Conservation (phyloP, 2,329 filamentous ascomycete genomes). For the Talaromyces sp. region DNA sequence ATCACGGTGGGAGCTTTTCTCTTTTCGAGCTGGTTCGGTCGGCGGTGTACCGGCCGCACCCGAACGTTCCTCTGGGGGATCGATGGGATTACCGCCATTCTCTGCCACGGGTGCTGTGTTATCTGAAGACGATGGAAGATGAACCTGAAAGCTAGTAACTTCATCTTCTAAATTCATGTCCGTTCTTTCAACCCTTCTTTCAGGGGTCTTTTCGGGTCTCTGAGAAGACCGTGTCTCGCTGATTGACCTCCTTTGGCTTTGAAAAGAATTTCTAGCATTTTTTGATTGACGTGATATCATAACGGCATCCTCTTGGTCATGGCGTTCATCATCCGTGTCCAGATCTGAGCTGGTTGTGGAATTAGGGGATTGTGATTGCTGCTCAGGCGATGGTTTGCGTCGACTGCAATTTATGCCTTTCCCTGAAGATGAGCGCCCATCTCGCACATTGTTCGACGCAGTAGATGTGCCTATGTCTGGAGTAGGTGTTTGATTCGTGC, state of each 20-base stretch:
- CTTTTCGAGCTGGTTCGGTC: constrained; percentile 8
- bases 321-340: not conserved
- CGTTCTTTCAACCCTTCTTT: not conserved
- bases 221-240: not conserved
- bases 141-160: constrained; percentile 14
- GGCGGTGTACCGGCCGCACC: not conserved
- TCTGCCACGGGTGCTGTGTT: not conserved
- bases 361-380: not conserved
- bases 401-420: not conserved
- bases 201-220: too few relatives aligned
- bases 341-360: not conserved
- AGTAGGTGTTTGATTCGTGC: not conserved
- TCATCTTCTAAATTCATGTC: not conserved
- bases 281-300: not conserved
- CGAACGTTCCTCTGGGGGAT: not conserved
- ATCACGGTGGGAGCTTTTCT: constrained; percentile 19
- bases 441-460: not conserved
- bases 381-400: not conserved
- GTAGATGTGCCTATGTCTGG: not conserved
- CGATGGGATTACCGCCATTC: not conserved
- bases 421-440: not conserved
- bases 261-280: not conserved
- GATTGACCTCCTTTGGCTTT: not conserved
- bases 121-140: constrained; percentile 2
- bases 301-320: not conserved